phyloP scores from a whole-genome alignment of 768 basidiomycete species.

The Clathrus columnatus region DNA sequence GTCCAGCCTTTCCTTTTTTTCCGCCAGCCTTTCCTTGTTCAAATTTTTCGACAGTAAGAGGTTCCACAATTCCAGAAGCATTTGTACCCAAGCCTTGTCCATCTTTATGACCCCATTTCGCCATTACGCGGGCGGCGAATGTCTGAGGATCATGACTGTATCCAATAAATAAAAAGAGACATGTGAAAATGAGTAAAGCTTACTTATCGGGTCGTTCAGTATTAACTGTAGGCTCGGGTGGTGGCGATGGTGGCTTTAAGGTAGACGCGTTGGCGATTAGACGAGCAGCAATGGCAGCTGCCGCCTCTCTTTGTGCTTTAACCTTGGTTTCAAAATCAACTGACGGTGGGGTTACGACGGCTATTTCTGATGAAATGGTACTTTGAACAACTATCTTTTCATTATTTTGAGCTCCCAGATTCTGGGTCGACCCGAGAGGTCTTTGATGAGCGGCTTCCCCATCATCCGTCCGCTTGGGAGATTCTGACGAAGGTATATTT shows the following conservation, averaged over 20 bases:
- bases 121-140: conserved; percentile 85
- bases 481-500: not conserved
- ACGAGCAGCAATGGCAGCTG: conserved; percentile 75
- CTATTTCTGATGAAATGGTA: conserved; percentile 56
- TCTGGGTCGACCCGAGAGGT: conserved; percentile 47
- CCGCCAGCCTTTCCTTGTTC: conserved; percentile 28
- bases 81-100: conserved; percentile 87
- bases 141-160: conserved; percentile 52
- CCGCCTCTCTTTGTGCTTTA: conserved; percentile 44
- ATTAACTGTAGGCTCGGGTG: not conserved
- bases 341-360: conserved; percentile 46
- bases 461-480: conserved; percentile 27
- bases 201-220: conserved; percentile 18
- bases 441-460: conserved; percentile 61
- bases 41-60: conserved; percentile 70
- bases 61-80: conserved; percentile 80
- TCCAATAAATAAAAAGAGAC: not conserved
- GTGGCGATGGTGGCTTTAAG: not conserved
- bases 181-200: not conserved
- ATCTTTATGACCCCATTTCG: conserved; percentile 93
- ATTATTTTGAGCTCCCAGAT: conserved; percentile 26
- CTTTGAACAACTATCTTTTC: conserved; percentile 20
- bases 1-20: conserved; percentile 21
- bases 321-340: conserved; percentile 54
- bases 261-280: conserved; percentile 32